Conservation (phyloP, 148 eudicot genomes). For the Vaccinium darrowii region DNA sequence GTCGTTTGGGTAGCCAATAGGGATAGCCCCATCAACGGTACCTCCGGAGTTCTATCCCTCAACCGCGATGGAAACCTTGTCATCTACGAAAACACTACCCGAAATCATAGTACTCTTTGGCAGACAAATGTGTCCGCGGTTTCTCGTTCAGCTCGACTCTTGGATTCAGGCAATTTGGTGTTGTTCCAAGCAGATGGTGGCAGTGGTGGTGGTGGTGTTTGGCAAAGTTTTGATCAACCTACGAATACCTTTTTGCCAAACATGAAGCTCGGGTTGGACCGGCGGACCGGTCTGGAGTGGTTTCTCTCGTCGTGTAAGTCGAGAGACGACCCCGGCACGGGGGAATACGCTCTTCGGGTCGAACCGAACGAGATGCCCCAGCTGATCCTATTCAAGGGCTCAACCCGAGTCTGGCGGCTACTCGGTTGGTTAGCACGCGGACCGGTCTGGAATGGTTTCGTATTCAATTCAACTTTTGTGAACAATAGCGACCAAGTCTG, state of each 20-base stretch:
- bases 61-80: constrained; percentile 15
- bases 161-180: constrained; percentile 8
- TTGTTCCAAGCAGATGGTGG: not conserved
- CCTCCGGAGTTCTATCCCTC: constrained; percentile 17
- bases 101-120: not conserved
- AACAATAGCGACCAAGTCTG: not conserved
- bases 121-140: not conserved
- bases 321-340: not conserved
- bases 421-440: not conserved
- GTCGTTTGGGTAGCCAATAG: constrained; percentile 21
- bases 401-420: not conserved
- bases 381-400: not conserved
- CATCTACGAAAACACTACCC: not conserved
- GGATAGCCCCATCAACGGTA: constrained; percentile 15
- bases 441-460: not conserved
- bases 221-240: constrained; percentile 14
- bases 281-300: constrained; percentile 7
- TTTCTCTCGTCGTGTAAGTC: constrained; percentile 12
- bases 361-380: not conserved
- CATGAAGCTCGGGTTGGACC: constrained; percentile 3
- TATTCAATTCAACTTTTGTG: not conserved
- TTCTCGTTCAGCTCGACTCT: not conserved
- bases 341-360: not conserved
- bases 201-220: not conserved
- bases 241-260: not conserved